Percentiles rank a stretch among this genome's conserved stretches.
Evolutionary conservation across 2,329 filamentous ascomycete species (phyloP).

Genomic region (Setomelanomma holmii): DNA sequence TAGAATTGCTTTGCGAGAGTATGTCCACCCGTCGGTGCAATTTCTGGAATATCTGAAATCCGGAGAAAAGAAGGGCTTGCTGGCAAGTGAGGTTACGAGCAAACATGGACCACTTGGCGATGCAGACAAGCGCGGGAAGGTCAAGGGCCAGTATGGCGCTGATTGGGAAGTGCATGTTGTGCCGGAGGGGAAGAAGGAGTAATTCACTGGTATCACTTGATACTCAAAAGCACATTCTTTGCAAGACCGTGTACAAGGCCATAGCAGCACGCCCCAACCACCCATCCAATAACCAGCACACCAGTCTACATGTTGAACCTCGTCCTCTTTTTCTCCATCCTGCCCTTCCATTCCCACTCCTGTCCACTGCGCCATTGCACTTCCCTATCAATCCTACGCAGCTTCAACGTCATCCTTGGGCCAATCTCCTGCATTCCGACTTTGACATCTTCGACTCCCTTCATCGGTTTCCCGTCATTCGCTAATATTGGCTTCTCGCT

Average conservation of each 20-base stretch:
- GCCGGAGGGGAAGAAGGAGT: too few species aligned
- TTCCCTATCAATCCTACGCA: conserved; percentile 89
- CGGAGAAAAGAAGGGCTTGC: conserved; percentile 54
- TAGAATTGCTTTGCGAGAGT: conserved; percentile 64
- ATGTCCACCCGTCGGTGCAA: conserved; percentile 65
- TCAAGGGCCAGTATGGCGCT: conserved; percentile 35
- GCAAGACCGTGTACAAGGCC: too few species aligned
- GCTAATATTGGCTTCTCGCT: conserved; percentile 87
- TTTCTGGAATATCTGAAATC: conserved; percentile 61
- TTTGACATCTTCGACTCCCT: conserved; percentile 84
- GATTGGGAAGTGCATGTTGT: conserved; percentile 55
- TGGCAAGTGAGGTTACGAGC: conserved; percentile 59
- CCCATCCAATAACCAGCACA: too few species aligned
- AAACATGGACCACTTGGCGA: conserved; percentile 43
- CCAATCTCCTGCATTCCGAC: conserved; percentile 88
- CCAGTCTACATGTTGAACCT: conserved; percentile 85
- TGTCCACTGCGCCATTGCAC: conserved; percentile 78
- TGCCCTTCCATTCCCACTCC: conserved; percentile 96
- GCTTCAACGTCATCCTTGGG: conserved; percentile 77
- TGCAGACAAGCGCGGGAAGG: conserved; percentile 30
- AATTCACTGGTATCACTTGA: too few species aligned
- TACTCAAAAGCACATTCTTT: too few species aligned
- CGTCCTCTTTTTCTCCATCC: conserved; percentile 92
- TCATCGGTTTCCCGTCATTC: conserved; percentile 80
- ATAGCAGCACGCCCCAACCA: too few species aligned